Conservation (phyloP, 805 yeast species). For the Myxozyma vanderwaltii region DNA sequence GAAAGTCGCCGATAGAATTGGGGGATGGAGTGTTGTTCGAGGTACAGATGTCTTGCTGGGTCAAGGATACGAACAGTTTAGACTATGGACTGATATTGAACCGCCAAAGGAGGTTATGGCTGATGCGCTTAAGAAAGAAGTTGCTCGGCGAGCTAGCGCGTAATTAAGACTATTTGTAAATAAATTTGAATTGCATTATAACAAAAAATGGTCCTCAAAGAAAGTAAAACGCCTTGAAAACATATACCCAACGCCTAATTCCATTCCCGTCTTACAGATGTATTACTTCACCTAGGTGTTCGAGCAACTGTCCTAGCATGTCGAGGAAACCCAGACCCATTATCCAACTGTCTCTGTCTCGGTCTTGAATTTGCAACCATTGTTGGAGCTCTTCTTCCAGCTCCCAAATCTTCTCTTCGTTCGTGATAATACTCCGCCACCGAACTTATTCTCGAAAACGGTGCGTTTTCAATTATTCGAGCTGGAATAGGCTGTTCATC, state of each 20-base stretch:
- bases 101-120: constrained; percentile 39
- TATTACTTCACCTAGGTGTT: neutral
- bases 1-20: constrained; percentile 64
- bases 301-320: neutral
- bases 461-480: neutral
- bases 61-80: constrained; percentile 90
- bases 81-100: constrained; percentile 57
- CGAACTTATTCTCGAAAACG: constrained; percentile 19
- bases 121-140: constrained; percentile 21
- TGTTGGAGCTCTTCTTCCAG: constrained; percentile 4
- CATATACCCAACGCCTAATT: neutral
- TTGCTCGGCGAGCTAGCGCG: constrained; percentile 12
- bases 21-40: constrained; percentile 77
- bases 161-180: neutral
- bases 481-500: constrained; percentile 1
- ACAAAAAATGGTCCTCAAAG: neutral
- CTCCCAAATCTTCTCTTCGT: constrained; percentile 23
- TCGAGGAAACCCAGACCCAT: neutral
- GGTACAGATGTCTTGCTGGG: constrained; percentile 91
- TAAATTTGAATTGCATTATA: neutral
- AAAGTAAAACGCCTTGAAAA: neutral
- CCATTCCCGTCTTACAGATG: no score
- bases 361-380: neutral
- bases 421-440: constrained; percentile 27
- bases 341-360: neutral